phyloP scores from a whole-genome alignment of 2,329 filamentous ascomycete species.

The Nigrospora osmanthi region DNA sequence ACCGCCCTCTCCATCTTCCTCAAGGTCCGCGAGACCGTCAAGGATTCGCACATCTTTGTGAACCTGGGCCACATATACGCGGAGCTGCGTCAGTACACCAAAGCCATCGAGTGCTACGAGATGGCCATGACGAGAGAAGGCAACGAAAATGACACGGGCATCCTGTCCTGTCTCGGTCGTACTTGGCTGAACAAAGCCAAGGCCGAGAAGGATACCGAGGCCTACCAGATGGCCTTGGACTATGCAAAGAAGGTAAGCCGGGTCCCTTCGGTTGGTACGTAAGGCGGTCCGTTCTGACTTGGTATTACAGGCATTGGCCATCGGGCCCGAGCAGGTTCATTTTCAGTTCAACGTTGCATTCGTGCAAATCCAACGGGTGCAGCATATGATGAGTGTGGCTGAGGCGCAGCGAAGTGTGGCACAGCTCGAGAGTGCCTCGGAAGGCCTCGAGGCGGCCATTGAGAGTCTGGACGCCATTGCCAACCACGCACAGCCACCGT shows the following conservation, averaged over 20 bases:
- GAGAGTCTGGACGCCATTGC: slow-evolving; percentile 59
- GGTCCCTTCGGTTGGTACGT: background rate
- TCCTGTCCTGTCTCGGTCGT: slow-evolving; percentile 78
- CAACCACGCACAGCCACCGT: slow-evolving; percentile 62
- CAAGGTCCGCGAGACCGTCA: slow-evolving; percentile 83
- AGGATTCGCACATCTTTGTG: slow-evolving; percentile 80
- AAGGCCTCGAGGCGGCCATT: slow-evolving; percentile 81
- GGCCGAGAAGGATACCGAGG: slow-evolving; percentile 47
- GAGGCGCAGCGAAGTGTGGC: slow-evolving; percentile 71
- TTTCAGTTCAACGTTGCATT: slow-evolving; percentile 98
- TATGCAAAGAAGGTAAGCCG: slow-evolving; percentile 55
- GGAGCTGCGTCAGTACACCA: slow-evolving; percentile 81
- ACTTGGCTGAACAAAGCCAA: slow-evolving; percentile 80
- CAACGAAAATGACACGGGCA: slow-evolving; percentile 63
- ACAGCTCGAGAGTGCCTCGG: slow-evolving; percentile 73
- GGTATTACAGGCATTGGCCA: slow-evolving; percentile 55
- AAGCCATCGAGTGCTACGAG: slow-evolving; percentile 94
- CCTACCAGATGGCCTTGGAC: slow-evolving; percentile 48
- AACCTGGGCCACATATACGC: slow-evolving; percentile 92
- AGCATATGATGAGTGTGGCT: slow-evolving; percentile 64
- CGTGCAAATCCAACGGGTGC: slow-evolving; percentile 89
- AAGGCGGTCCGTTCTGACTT: slow-evolving; percentile 12
- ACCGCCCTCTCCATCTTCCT: slow-evolving; percentile 80
- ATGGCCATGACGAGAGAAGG: slow-evolving; percentile 72
- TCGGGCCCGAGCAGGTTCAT: slow-evolving; percentile 77